Evolutionary conservation across 169 alveolate species (phyloP).

Genomic region (Theileria annulata): DNA sequence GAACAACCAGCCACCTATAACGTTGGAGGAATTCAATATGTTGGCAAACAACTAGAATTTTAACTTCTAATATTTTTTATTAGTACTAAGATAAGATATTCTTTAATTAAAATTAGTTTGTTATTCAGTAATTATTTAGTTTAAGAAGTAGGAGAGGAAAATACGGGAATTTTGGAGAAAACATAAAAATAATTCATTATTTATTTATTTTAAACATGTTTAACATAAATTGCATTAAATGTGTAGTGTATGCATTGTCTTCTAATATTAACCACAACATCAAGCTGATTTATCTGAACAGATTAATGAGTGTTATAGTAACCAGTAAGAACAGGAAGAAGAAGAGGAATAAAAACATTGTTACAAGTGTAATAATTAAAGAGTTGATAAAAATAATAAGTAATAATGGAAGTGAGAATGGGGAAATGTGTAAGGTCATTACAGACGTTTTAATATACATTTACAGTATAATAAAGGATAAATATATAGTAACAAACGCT

Average conservation of each 20-base stretch:
- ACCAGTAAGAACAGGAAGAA: background rate
- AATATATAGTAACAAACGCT: background rate
- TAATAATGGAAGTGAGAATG: background rate
- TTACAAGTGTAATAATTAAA: background rate
- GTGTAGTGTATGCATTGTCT: background rate
- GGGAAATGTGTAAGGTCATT: background rate
- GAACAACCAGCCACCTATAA: slow-evolving; percentile 76
- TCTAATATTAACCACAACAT: background rate
- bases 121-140: too few relatives aligned
- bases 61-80: too few relatives aligned
- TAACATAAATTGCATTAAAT: background rate
- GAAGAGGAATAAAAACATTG: background rate
- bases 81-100: background rate
- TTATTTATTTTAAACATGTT: background rate
- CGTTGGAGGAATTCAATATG: slow-evolving; percentile 72
- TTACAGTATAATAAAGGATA: background rate
- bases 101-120: too few relatives aligned
- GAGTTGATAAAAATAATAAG: background rate
- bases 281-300: background rate
- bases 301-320: background rate
- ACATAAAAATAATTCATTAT: background rate
- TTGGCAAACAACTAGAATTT: background rate
- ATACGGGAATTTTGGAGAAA: background rate
- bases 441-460: background rate
- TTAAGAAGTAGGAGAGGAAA: background rate